Base-by-base conservation (phyloP, 2,329 filamentous ascomycete genomes). In the Calonectria henricotiae region DNA sequence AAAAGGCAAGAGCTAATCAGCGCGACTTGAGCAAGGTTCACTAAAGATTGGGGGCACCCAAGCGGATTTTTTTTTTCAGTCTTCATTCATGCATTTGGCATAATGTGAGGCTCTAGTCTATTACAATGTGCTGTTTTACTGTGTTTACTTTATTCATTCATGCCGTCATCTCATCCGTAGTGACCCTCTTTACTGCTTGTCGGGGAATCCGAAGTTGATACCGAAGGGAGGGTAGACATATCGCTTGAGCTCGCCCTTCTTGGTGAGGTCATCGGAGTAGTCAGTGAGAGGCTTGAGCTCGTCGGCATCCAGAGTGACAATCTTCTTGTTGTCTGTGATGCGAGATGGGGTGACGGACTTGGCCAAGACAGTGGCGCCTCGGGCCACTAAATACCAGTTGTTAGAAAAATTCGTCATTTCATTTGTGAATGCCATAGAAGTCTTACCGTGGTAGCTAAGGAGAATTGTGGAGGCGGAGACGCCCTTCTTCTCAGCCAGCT, bases 141-240 rank as follows among this genome's bases (percentile, higher is more conserved):
- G 41, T 30, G 17, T 55, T 43, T 41, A 9, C 13, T 65, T 43
- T 27, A 20, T 44, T 43, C 23, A 23, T 39, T 62, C 61, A 37
- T 54, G 37, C 15, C 54, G n/a, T 62, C n/a, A 32, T 69, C 35
- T 65, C 62, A 39, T 55, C 9, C 8, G 5, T 27, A 25, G 17
- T 6, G 15, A 43, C 66, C 8, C 46, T 61, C 73, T 78, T 71
- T 70, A 77, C 49, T 75, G 76, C 86, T 92, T 92, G 79, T 93
- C 92, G n/a, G 91, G 91, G 84, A 93, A 93, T 2, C 91, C 91
- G 80, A 94, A 91, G 77, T 91, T 86, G 60, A 92, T 82, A 3
- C 90, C 90, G 77, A 93, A 93, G 0, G 90, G 88, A 74, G 92
- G 92, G 80, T 91, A 93, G 39, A 93, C 90, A 72, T 89, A 93